Percentiles rank a stretch among this genome's conserved stretches.
Conservation (phyloP, 2,329 filamentous ascomycete species). For the Colletotrichum musae region DNA sequence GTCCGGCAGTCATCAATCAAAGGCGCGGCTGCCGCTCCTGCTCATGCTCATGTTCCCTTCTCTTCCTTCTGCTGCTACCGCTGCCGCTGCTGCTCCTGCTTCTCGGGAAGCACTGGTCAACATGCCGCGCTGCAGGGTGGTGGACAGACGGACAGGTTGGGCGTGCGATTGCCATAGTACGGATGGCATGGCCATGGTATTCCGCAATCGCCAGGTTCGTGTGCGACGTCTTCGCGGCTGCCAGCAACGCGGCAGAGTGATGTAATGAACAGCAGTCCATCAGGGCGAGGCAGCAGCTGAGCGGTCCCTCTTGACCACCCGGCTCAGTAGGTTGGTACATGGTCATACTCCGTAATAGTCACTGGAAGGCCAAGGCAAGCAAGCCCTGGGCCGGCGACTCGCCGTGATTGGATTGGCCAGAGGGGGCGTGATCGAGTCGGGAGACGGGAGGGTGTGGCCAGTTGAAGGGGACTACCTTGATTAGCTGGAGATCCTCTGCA, state of each 20-base stretch:
- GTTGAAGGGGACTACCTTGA: slow-evolving; percentile 20
- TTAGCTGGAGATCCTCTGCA: slow-evolving; percentile 39
- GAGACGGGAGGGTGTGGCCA: slow-evolving; percentile 21
- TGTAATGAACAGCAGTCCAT: slow-evolving; percentile 27
- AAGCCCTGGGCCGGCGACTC: slow-evolving; percentile 12
- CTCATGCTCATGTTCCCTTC: neutral
- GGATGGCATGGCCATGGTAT: neutral
- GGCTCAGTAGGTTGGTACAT: no score
- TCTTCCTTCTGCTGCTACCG: neutral
- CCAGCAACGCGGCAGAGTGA: slow-evolving; percentile 23
- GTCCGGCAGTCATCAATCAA: neutral
- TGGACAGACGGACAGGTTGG: neutral
- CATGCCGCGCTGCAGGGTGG: slow-evolving; percentile 6
- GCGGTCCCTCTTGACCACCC: slow-evolving; percentile 15
- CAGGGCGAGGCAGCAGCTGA: slow-evolving; percentile 28
- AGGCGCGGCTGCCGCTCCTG: neutral
- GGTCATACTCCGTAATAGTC: neutral
- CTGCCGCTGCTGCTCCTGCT: neutral
- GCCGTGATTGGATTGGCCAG: slow-evolving; percentile 26
- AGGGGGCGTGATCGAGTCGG: slow-evolving; percentile 15
- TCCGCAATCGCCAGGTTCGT: slow-evolving; percentile 1
- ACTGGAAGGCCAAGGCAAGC: slow-evolving; percentile 17
- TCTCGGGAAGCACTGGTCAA: neutral
- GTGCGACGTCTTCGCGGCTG: slow-evolving; percentile 4
- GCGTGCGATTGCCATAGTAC: neutral